A percentile compares a stretch with the other conserved stretches of the same genome.
Conservation (phyloP, 768 basidiomycete species). For the Coprinopsis sp. region DNA sequence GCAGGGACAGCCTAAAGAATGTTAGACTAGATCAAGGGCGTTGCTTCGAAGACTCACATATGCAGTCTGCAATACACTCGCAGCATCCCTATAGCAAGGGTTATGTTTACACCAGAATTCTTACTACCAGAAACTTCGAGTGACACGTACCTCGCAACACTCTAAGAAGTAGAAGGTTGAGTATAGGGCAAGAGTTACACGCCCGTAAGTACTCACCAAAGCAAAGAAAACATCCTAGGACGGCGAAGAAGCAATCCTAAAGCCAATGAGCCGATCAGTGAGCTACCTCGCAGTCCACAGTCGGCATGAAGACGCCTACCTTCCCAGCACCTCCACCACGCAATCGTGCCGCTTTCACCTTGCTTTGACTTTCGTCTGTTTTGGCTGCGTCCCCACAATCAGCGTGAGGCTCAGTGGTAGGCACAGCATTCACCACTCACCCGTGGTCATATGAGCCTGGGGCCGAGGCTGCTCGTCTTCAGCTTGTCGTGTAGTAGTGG, state of each 20-base stretch:
- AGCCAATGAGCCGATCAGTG: neutral
- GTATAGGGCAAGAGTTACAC: neutral
- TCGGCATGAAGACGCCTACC: constrained; percentile 30
- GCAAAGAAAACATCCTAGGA: constrained; percentile 66
- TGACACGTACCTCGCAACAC: constrained; percentile 60
- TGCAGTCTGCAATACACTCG: constrained; percentile 64
- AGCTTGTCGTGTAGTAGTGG: too few relatives aligned
- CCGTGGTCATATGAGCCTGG: too few relatives aligned
- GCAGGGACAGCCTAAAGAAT: constrained; percentile 63
- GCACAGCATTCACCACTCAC: too few relatives aligned
- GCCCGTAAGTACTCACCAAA: constrained; percentile 45
- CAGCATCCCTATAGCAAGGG: constrained; percentile 50
- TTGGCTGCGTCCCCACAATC: too few relatives aligned
- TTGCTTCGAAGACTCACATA: constrained; percentile 62
- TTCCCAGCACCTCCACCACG: constrained; percentile 70
- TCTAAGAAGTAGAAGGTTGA: constrained; percentile 33
- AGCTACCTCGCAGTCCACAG: neutral
- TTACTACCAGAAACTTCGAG: neutral
- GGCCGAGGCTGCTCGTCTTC: too few relatives aligned
- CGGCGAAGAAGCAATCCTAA: constrained; percentile 64
- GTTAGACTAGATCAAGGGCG: neutral
- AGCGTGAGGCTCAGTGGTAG: too few relatives aligned
- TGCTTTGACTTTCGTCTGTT: constrained; percentile 37
- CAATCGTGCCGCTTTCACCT: constrained; percentile 54
- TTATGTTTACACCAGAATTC: neutral